Conservation (phyloP, 1,139 yeast genomes). For the Nematodospora anomalae region DNA sequence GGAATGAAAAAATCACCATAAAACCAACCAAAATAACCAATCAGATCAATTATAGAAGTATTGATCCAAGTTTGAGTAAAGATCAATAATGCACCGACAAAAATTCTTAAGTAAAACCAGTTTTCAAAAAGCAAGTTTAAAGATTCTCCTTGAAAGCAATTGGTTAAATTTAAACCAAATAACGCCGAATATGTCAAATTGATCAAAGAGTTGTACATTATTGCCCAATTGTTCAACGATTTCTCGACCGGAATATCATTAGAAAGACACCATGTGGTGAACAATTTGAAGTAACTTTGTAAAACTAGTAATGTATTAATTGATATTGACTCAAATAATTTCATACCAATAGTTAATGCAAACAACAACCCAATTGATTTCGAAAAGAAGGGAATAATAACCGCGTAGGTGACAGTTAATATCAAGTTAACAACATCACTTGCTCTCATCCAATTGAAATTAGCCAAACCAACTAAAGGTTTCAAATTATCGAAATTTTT, state of each 20-base stretch:
- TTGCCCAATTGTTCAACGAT: conserved; percentile 78
- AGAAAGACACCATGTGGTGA: conserved; percentile 67
- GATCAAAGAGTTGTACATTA: conserved; percentile 58
- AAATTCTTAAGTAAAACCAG: conserved; percentile 57
- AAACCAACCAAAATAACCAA: conserved; percentile 88
- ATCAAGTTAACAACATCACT: conserved; percentile 61
- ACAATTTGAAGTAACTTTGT: conserved; percentile 63
- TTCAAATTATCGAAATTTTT: conserved; percentile 48
- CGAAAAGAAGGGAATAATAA: conserved; percentile 48
- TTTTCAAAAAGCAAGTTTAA: conserved; percentile 25
- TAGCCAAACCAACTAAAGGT: conserved; percentile 65
- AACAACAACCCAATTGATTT: conserved; percentile 34
- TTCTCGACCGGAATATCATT: conserved; percentile 67
- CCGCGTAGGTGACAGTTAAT: conserved; percentile 43
- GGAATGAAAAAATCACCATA: conserved; percentile 85
- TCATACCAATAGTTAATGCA: conserved; percentile 47
- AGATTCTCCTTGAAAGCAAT: conserved; percentile 23
- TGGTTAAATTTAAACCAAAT: conserved; percentile 41
- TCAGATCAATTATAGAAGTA: conserved; percentile 65
- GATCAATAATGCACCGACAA: conserved; percentile 55
- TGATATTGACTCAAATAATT: conserved; percentile 53
- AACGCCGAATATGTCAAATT: conserved; percentile 48
- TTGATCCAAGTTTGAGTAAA: conserved; percentile 73
- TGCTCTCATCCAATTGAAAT: conserved; percentile 65
- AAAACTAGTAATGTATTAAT: conserved; percentile 54